These are phyloP conservation scores for Erodium chrysanthum DNA, from an alignment of 441 rosid species.

Conservation along the genomic window DNA sequence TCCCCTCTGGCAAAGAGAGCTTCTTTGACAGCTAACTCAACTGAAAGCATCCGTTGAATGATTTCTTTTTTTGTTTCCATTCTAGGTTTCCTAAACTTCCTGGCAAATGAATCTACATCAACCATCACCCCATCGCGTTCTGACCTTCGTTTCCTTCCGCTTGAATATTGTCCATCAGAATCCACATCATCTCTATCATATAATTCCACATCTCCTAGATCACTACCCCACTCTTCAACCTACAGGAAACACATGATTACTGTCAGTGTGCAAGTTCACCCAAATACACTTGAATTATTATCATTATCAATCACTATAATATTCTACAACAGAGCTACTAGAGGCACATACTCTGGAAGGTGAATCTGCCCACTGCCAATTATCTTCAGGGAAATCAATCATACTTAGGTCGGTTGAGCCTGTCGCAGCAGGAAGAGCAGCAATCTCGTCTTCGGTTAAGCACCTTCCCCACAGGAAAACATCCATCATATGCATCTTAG, in stretches of 20 bases:
- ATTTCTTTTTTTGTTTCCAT: slow-evolving; percentile 93
- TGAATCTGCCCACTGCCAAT: slow-evolving; percentile 99
- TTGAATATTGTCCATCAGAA: slow-evolving; percentile 99
- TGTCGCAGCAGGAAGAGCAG: slow-evolving; percentile 66
- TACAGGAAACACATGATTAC: slow-evolving; percentile 27
- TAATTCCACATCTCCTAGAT: slow-evolving; percentile 93
- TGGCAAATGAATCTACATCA: slow-evolving; percentile 78
- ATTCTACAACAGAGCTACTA: slow-evolving; percentile 13
- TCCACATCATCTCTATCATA: slow-evolving; percentile 98
- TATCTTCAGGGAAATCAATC: slow-evolving; percentile 82
- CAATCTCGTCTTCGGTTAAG: slow-evolving; percentile 87
- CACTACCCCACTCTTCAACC: slow-evolving; percentile 99
- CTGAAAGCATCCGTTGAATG: slow-evolving; percentile 93
- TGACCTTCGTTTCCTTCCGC: slow-evolving; percentile 89
- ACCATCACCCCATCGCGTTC: slow-evolving; percentile 69
- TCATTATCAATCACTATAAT: slow-evolving; percentile 10
- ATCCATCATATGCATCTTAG: slow-evolving; percentile 99
- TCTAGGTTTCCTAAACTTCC: slow-evolving; percentile 93
- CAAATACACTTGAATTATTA: slow-evolving; percentile 4
- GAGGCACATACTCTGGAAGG: slow-evolving; percentile 71
- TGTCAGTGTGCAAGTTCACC: slow-evolving; percentile 23
- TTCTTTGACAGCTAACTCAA: slow-evolving; percentile 96
- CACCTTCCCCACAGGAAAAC: slow-evolving; percentile 98
- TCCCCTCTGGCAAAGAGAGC: slow-evolving; percentile 86
- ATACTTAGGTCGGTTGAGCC: slow-evolving; percentile 66